Evolutionary conservation across 192 early-diverging fungal species (phyloP), one percentile per base, ranked within the genome.

Genomic region (Coemansia sp.): DNA sequence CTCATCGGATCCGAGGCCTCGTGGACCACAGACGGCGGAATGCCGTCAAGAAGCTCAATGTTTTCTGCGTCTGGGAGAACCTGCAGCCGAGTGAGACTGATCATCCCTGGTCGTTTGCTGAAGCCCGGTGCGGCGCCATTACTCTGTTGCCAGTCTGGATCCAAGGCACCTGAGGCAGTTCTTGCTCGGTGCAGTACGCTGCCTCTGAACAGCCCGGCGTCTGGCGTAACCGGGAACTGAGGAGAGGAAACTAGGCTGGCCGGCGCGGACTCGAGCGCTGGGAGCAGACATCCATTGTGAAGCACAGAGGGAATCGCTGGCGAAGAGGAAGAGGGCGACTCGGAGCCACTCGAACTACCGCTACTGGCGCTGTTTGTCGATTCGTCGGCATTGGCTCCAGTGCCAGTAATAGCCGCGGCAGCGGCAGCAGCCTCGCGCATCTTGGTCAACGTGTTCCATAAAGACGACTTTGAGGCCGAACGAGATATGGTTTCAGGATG

Each of bases 1-100:
- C n/a, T n/a, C 51, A 82, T 78, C 0, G 88, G 90, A 13, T 86
- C 83, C 24, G 50, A n/a, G 4, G 30, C 24, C 5, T 58, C 56
- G 53, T 36, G 35, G 18, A 36, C 20, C 6, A 36, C 49, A 18
- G 62, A 16, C 14, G 65, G 62, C 13, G 54, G 24, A 18, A 68
- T 59, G 6, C 34, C 36, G 39, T 58, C 55, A 28, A 58, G 39
- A 2, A 58, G 55, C 34, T 48, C 42, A 4, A 68, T 39, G 25
- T n/a, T 47, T 25, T 13, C 23, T 4, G 30, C 54, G n/a, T 30
- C 54, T 4, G 57, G n/a, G 18, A 52, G 23, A 6, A 4, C 16
- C 8, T 52, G 36, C 36, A 24, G 57, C 23, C 32, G 36, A 9
- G 29, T 23, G 9, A 30, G 39, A 6, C 27, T 14, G 22, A 27